Evolutionary conservation across 768 basidiomycete species (phyloP).

Genomic region (Rubroboletus pulcherrimus): DNA sequence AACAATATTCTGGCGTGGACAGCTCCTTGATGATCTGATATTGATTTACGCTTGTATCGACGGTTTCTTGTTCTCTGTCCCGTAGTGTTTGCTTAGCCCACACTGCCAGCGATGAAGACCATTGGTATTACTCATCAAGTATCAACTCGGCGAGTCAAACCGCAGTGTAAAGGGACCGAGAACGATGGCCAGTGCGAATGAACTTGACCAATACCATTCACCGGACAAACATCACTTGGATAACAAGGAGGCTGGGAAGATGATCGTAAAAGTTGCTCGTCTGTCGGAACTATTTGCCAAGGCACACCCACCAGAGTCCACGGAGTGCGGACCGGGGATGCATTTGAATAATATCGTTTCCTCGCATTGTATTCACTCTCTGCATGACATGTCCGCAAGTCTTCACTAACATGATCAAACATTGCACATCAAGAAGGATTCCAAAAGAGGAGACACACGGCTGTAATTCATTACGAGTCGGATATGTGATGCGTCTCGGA

Average conservation of each 20-base stretch:
- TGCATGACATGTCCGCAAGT: background rate
- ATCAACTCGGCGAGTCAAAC: background rate
- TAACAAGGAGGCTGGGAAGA: background rate
- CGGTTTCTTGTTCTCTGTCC: background rate
- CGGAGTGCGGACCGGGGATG: background rate
- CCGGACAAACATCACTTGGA: background rate
- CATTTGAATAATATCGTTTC: background rate
- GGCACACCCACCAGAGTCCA: background rate
- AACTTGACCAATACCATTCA: background rate
- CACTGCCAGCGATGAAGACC: background rate
- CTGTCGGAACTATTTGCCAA: background rate
- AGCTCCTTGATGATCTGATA: conserved; percentile 11
- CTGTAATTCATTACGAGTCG: background rate
- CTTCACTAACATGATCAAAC: background rate
- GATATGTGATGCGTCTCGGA: background rate
- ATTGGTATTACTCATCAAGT: background rate
- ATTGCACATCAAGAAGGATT: background rate
- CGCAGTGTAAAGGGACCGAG: background rate
- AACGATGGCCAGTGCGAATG: background rate
- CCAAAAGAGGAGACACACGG: background rate
- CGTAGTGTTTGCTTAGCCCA: background rate
- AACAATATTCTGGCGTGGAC: background rate
- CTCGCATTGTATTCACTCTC: background rate
- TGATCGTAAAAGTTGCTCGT: background rate
- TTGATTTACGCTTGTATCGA: background rate